Base-by-base conservation (phyloP, 2,329 filamentous ascomycete genomes). In the Fusarium oxysporum region DNA sequence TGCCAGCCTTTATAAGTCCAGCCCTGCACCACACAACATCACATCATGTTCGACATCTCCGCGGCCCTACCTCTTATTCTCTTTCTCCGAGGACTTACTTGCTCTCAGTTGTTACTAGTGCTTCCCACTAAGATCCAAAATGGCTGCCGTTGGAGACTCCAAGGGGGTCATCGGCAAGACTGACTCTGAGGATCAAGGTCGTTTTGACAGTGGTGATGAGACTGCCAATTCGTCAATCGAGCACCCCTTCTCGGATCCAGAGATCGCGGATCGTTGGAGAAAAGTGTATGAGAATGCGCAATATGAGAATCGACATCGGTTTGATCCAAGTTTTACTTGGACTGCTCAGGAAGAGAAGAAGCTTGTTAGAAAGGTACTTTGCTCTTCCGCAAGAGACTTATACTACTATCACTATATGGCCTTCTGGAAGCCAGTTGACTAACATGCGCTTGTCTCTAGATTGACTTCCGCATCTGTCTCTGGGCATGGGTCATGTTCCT, bases 251-350 rank as follows among this genome's bases (percentile, higher is more conserved):
- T 81, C 84, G 0, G 86, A 89, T 55, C 84, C 86, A 5, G 81
- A 82, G 6, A 81, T 87, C 5, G 87, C 87, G 3, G 84, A 86
- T n/a, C 84, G 87, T 73, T 90, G 87, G 85, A 81, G 83, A 5
- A 80, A 80, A 8, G 77, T 89, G 8, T 90, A 90, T 67, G 87
- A 90, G 69, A 85, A 85, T 11, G 86, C 87, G 3, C 69, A 80
- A 1, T 92, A 91, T 73, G 90, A 92, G 79, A 90, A 90, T 23
- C 81, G 85, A 2, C 89, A 92, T 76, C 85, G 89, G 17, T 92
- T 89, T 75, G 89, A 92, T 45, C 78, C 78, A 4, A 62, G 41
- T 19, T 78, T 71, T 11, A 81, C 81, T 21, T 88, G 86, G 86
- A 83, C 83, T 1, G 80, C 82, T 7, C 83, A 85, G 19, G 86